These are phyloP conservation scores for Pyricularia sp. DNA, from an alignment of 2,329 filamentous ascomycete genomes.

Conservation along the genomic window DNA sequence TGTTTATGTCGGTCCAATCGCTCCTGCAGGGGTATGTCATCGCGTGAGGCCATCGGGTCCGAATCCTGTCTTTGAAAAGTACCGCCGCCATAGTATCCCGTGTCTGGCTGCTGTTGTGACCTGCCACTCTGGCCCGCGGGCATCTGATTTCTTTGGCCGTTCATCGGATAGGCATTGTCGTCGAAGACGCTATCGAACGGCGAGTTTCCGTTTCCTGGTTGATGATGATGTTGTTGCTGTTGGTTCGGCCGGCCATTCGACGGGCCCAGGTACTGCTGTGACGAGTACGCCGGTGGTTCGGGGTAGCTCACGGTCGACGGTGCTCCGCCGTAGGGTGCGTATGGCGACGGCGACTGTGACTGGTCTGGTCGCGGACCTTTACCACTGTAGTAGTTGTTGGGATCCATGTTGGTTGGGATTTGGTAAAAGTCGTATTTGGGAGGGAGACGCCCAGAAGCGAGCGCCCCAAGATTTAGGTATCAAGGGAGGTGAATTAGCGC, in stretches of 20 bases:
- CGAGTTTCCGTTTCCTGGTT: slow-evolving; percentile 11
- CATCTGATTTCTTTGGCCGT: slow-evolving; percentile 24
- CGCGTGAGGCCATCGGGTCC: slow-evolving; percentile 26
- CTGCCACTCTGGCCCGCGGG: slow-evolving; percentile 9
- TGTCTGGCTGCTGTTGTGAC: slow-evolving; percentile 35
- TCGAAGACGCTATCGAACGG: slow-evolving; percentile 61
- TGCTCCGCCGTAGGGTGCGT: neutral
- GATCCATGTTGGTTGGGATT: neutral
- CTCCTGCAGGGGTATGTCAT: slow-evolving; percentile 47
- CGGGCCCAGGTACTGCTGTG: slow-evolving; percentile 22
- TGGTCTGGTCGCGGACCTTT: neutral
- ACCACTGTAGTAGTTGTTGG: neutral
- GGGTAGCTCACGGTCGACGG: neutral
- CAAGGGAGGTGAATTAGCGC: neutral
- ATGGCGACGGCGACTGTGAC: neutral
- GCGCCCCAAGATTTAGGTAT: neutral
- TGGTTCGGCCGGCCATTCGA: slow-evolving; percentile 16
- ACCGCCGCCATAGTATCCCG: slow-evolving; percentile 41
- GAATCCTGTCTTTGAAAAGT: slow-evolving; percentile 23
- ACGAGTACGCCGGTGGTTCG: slow-evolving; percentile 22
- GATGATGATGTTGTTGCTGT: slow-evolving; percentile 23
- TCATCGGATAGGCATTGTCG: slow-evolving; percentile 54
- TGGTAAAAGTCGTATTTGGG: neutral
- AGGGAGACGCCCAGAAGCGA: neutral
- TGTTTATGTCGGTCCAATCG: slow-evolving; percentile 28